Evolutionary conservation across 1,284 basidiomycete genomes (phyloP).

Genomic region (Rhodotorula mucilaginosa): DNA sequence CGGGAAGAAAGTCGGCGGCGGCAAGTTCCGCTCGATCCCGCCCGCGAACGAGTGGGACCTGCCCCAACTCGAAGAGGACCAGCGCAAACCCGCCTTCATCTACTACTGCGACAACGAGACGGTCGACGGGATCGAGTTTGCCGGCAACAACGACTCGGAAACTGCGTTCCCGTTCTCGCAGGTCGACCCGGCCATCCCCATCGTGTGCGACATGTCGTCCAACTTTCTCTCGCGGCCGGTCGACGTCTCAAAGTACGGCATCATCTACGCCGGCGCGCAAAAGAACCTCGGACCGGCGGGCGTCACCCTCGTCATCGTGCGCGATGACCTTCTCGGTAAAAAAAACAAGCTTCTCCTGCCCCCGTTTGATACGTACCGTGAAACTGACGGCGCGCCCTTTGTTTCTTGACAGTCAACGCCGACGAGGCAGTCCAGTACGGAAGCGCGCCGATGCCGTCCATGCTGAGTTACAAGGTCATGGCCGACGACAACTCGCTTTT

Average conservation of each 20-base stretch:
- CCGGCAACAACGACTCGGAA: conserved; percentile 52
- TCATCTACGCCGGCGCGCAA: conserved; percentile 98
- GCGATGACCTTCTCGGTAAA: conserved; percentile 71
- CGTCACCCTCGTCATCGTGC: conserved; percentile 86
- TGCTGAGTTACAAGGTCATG: conserved; percentile 80
- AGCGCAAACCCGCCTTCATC: conserved; percentile 72
- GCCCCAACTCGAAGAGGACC: conserved; percentile 57
- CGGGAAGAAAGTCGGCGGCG: conserved; percentile 42
- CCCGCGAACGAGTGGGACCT: conserved; percentile 30
- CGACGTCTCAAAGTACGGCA: conserved; percentile 77
- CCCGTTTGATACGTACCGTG: too few species aligned
- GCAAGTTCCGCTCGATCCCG: conserved; percentile 37
- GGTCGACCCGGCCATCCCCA: conserved; percentile 65
- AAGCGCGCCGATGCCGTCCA: conserved; percentile 67
- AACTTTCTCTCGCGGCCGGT: conserved; percentile 98
- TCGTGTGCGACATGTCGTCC: conserved; percentile 94
- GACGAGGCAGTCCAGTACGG: conserved; percentile 77
- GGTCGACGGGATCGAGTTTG: conserved; percentile 91
- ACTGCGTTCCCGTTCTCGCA: conserved; percentile 76
- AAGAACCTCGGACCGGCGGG: conserved; percentile 98
- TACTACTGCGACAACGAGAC: conserved; percentile 99
- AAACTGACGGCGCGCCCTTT: too few species aligned
- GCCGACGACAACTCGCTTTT: conserved; percentile 79
- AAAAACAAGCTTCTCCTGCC: background rate
- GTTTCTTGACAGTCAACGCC: conserved; percentile 60